Evolutionary conservation across 140 eudicot genomes (phyloP).

Genomic region (Flaveria floridana): DNA sequence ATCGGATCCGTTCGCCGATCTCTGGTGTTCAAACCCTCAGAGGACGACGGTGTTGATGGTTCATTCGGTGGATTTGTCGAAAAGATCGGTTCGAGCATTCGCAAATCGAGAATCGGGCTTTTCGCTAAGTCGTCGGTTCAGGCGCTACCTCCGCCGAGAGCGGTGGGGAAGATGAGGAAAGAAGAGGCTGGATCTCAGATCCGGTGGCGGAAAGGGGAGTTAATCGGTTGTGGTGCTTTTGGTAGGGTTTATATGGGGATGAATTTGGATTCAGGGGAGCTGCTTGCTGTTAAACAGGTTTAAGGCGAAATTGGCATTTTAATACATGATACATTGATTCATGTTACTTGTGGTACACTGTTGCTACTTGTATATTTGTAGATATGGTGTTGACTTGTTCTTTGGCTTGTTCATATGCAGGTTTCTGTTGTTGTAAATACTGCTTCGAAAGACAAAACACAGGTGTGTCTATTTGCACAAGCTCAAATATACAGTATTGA

Average conservation of each 20-base stretch:
- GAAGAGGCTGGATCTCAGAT: constrained; percentile 57
- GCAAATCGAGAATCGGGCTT: constrained; percentile 75
- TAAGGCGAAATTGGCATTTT: constrained; percentile 17
- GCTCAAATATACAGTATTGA: background rate
- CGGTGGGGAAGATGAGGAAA: constrained; percentile 27
- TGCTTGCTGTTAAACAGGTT: constrained; percentile 96
- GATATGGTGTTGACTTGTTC: constrained; percentile 27
- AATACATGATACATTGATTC: too few relatives aligned
- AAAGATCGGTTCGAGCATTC: constrained; percentile 80
- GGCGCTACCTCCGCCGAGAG: constrained; percentile 63
- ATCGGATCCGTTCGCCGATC: constrained; percentile 96
- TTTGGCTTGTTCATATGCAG: constrained; percentile 40
- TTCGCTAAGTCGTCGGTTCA: constrained; percentile 54
- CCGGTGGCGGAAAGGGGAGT: constrained; percentile 96
- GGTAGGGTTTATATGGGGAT: constrained; percentile 99
- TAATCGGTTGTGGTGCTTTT: constrained; percentile 94
- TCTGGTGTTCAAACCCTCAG: constrained; percentile 70
- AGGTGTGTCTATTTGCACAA: constrained; percentile 45
- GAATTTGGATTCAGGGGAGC: constrained; percentile 97
- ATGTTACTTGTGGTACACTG: too few relatives aligned
- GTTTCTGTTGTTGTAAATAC: constrained; percentile 69
- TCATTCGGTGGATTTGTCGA: constrained; percentile 74
- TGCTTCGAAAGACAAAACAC: constrained; percentile 83
- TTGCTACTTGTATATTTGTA: background rate
- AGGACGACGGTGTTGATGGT: constrained; percentile 36